Conservation (phyloP, 176 grass and related monocot species). For the Triticum monococcum region DNA sequence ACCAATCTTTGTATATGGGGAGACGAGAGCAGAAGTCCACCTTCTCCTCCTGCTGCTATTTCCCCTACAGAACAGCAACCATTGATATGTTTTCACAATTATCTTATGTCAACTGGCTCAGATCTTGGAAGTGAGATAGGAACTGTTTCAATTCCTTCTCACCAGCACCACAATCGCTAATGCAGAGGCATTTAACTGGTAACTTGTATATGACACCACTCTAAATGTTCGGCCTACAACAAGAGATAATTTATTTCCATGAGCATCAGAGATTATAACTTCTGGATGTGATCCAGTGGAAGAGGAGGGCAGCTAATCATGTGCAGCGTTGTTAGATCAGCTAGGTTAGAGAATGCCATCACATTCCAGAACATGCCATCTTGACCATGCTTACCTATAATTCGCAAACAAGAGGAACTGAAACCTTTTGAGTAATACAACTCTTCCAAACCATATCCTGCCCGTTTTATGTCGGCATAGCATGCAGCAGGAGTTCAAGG, state of each 20-base stretch:
- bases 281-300: background rate
- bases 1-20: background rate
- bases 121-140: background rate
- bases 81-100: background rate
- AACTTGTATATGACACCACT: background rate
- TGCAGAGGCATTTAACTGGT: rapidly evolving
- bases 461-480: background rate
- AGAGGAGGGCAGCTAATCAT: rapidly evolving
- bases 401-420: background rate
- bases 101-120: rapidly evolving
- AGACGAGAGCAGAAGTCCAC: background rate
- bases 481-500: background rate
- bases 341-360: background rate
- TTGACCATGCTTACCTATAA: rapidly evolving
- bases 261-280: background rate
- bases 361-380: background rate
- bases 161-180: rapidly evolving
- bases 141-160: background rate
- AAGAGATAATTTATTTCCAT: rapidly evolving
- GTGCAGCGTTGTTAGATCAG: rapidly evolving
- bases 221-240: too few relatives aligned
- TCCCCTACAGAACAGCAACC: background rate
- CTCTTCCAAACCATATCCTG: background rate
- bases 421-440: too few relatives aligned
- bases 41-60: background rate